Evolutionary conservation across 2,329 filamentous ascomycete genomes (phyloP).

Genomic region (Metarhizium album): DNA sequence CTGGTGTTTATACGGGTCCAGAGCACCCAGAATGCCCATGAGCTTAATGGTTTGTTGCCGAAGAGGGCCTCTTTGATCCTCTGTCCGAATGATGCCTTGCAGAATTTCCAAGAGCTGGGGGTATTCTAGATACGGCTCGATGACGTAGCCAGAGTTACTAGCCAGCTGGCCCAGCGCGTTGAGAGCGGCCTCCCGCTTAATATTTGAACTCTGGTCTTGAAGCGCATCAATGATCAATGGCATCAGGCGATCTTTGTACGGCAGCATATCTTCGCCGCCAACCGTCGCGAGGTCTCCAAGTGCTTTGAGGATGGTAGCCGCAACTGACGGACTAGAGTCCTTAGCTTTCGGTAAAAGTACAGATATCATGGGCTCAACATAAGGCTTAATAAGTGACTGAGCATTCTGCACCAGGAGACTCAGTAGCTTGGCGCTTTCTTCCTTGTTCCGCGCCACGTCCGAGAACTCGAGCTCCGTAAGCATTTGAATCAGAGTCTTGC

Average conservation of each 20-base stretch:
- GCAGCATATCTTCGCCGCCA: constrained; percentile 85
- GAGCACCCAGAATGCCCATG: constrained; percentile 85
- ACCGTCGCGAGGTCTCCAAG: constrained; percentile 91
- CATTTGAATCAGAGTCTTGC: constrained; percentile 92
- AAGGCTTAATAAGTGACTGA: constrained; percentile 85
- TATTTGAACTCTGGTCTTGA: constrained; percentile 83
- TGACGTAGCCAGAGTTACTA: constrained; percentile 95
- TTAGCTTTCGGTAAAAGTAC: constrained; percentile 88
- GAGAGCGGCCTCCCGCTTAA: constrained; percentile 83
- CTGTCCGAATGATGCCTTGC: constrained; percentile 87
- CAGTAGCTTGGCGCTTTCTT: constrained; percentile 88
- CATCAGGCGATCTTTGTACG: constrained; percentile 88
- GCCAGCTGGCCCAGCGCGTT: constrained; percentile 85
- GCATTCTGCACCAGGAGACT: constrained; percentile 90
- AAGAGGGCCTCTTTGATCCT: constrained; percentile 70
- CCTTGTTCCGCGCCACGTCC: constrained; percentile 86
- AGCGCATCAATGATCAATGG: constrained; percentile 87
- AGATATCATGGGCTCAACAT: constrained; percentile 91
- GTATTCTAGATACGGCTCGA: constrained; percentile 89
- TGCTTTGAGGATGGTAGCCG: constrained; percentile 87
- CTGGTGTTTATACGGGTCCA: constrained; percentile 91
- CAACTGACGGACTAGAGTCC: constrained; percentile 76
- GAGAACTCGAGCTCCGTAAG: constrained; percentile 95
- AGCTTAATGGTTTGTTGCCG: constrained; percentile 93
- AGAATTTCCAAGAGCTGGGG: constrained; percentile 86